Evolutionary conservation across 352 stramenopile species (phyloP).

Genomic region (Halophytophthora polymorphica): DNA sequence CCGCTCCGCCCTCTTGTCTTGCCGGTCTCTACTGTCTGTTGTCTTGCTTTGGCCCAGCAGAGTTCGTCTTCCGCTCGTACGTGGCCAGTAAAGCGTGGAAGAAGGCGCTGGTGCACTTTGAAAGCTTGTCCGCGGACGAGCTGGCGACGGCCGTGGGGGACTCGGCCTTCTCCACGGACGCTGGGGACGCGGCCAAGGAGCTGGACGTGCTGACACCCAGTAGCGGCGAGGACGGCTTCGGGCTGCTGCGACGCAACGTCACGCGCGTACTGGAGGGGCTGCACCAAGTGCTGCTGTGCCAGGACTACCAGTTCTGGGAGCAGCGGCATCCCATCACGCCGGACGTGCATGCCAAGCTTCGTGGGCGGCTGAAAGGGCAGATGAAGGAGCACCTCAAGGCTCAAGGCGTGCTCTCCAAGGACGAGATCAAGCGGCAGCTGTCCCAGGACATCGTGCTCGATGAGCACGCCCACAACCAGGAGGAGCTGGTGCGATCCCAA

Average conservation of each 20-base stretch:
- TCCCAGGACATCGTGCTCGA: conserved; percentile 43
- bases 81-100: conserved; percentile 81
- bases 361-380: conserved; percentile 51
- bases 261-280: conserved; percentile 72
- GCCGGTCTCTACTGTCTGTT: conserved; percentile 4
- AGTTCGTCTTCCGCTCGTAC: conserved; percentile 79
- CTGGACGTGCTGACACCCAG: conserved; percentile 46
- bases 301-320: conserved; percentile 85
- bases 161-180: conserved; percentile 15
- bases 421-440: conserved; percentile 40
- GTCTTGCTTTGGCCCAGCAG: conserved; percentile 17
- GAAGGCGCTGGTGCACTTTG: conserved; percentile 73
- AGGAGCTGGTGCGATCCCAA: conserved; percentile 35
- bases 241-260: conserved; percentile 68
- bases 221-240: conserved; percentile 76
- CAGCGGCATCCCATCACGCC: conserved; percentile 62
- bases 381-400: conserved; percentile 43
- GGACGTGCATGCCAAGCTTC: conserved; percentile 59
- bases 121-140: conserved; percentile 50
- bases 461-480: conserved; percentile 38
- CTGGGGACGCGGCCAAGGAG: conserved; percentile 14
- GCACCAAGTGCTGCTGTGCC: conserved; percentile 55
- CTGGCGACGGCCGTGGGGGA: conserved; percentile 30
- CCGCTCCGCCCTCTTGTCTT: not conserved
- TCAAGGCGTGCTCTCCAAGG: conserved; percentile 24